Base-by-base conservation (phyloP, 164 flowering plant species). In the Warburgia ugandensis region DNA sequence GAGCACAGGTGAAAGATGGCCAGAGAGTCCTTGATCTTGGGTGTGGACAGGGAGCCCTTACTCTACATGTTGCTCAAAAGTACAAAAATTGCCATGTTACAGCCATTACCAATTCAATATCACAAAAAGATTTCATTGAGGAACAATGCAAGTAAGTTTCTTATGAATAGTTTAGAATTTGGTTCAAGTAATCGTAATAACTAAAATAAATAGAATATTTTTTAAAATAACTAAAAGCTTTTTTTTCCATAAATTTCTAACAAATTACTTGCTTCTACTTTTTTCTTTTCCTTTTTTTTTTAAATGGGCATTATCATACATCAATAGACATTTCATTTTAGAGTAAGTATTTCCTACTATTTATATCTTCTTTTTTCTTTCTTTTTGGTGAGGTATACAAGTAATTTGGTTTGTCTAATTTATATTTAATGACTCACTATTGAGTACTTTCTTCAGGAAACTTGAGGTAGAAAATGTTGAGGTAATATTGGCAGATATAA, bases 11-110 rank as follows among this genome's bases (percentile, higher is more conserved):
- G 25, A 62, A 83, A 64, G 96, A 85, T 67, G 98, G 96, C 20
- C 95, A 87, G 35, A 74, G 75, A 20, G 78, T 92, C 54, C 96
- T 92, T 61, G 98, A 92, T 68, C 68, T 92, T 64, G 98, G 96
- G 25, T 92, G 98, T 77, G 98, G 96, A 13, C 87, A 96, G 98
- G 98, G 98, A 27, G 83, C 96, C 16, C 75, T 87, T 25, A 63
- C 79, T 48, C 46, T 92, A 2, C 81, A 78, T 68, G 72, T 92
- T 60, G 98, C 98, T 5, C 74, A 77, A 45, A 92, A 87, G 45
- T 85, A 74, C 60, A 62, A 53, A 12, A 81, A 77, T 48, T 85
- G 94, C 71, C 74, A 35, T 44, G 50, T 92, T 25, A 92, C 98
- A 1, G 96, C 95, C 46, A 83, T 92, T 52, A 85, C 95, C 78